A percentile compares a stretch with the other conserved stretches of the same genome.
phyloP scores from a whole-genome alignment of 2,329 filamentous ascomycete species.

The Xylaria sp. region DNA sequence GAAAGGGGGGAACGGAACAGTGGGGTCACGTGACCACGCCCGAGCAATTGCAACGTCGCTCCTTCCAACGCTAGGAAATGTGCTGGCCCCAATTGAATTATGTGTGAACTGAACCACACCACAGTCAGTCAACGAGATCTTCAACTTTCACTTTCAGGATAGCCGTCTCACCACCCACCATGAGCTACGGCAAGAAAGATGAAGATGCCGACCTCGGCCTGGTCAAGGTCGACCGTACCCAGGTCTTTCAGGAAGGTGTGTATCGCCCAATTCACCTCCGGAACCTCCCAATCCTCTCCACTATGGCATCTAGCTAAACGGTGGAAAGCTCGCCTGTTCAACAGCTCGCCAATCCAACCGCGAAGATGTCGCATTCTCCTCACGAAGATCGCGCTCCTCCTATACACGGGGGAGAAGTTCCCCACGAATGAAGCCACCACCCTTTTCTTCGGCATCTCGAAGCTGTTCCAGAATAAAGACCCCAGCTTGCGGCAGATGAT shows the following conservation, averaged over 20 bases:
- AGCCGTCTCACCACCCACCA: slow-evolving; percentile 53
- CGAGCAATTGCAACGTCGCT: slow-evolving; percentile 36
- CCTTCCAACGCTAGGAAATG: slow-evolving; percentile 27
- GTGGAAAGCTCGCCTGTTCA: slow-evolving; percentile 85
- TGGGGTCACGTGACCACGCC: slow-evolving; percentile 10
- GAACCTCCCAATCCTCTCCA: slow-evolving; percentile 27
- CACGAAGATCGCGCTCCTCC: slow-evolving; percentile 93
- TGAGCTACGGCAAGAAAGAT: slow-evolving; percentile 99
- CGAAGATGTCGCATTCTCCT: slow-evolving; percentile 96
- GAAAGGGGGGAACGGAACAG: slow-evolving; percentile 1
- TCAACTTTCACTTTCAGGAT: slow-evolving; percentile 32
- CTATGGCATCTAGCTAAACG: slow-evolving; percentile 40
- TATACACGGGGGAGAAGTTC: slow-evolving; percentile 97
- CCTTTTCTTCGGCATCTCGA: slow-evolving; percentile 98
- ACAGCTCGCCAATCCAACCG: slow-evolving; percentile 93
- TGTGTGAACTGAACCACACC: slow-evolving; percentile 22
- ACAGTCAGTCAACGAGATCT: slow-evolving; percentile 30
- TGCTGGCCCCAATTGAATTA: slow-evolving; percentile 31
- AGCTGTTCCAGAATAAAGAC: slow-evolving; percentile 99
- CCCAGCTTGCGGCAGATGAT: slow-evolving; percentile 98
- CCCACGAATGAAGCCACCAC: slow-evolving; percentile 96
- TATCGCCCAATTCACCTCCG: slow-evolving; percentile 26
- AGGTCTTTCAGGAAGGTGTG: slow-evolving; percentile 97
- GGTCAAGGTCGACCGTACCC: slow-evolving; percentile 96
- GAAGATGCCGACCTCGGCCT: slow-evolving; percentile 93